Evolutionary conservation across 257 asterid genomes (phyloP).

Genomic region (Solanum chaucha): DNA sequence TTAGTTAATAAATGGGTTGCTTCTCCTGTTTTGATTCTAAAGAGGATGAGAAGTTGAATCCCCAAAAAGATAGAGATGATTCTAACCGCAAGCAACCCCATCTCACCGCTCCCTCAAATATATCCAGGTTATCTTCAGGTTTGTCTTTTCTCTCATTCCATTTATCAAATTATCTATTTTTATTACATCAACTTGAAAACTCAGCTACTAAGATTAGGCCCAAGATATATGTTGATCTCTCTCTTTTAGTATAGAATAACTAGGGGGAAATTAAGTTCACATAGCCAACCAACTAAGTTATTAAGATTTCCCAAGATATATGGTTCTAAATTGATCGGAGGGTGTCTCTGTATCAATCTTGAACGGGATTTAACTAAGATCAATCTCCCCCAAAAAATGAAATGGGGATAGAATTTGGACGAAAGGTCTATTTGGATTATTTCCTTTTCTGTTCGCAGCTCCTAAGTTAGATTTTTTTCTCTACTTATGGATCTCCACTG

Average conservation of each 20-base stretch:
- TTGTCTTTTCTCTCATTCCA: not conserved
- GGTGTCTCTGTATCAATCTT: not conserved
- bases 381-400: not conserved
- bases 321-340: constrained; percentile 7
- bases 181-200: not conserved
- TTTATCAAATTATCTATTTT: not conserved
- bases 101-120: constrained; percentile 44
- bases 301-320: not conserved
- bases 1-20: constrained; percentile 61
- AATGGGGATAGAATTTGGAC: not conserved
- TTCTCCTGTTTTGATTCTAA: constrained; percentile 89
- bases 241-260: not conserved
- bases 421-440: not conserved
- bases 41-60: constrained; percentile 71
- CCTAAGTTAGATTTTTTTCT: not conserved
- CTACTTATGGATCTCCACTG: not conserved
- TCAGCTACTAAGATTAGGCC: not conserved
- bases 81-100: constrained; percentile 39
- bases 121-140: constrained; percentile 84
- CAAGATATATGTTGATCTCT: constrained; percentile 8
- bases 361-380: not conserved
- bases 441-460: not conserved
- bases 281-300: not conserved
- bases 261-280: not conserved
- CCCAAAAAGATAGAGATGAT: constrained; percentile 45